Conservation (phyloP, 352 stramenopile genomes). For the Achlya hypogyna region DNA sequence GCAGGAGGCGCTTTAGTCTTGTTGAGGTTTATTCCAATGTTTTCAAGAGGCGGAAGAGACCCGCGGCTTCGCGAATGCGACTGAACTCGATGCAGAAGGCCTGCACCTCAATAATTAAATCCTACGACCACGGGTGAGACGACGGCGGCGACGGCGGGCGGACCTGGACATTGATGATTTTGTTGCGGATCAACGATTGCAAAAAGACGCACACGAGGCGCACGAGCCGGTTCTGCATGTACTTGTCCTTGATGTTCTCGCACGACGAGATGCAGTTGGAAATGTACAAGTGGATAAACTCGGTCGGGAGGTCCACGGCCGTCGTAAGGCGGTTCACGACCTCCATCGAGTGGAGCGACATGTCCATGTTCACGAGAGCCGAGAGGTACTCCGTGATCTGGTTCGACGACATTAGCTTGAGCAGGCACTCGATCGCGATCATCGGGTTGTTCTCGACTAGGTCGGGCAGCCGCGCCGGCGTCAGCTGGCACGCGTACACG, state of each 20-base stretch:
- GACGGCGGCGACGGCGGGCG: background rate
- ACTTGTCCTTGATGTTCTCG: conserved; percentile 98
- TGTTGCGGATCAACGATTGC: conserved; percentile 97
- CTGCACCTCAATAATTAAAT: conserved; percentile 98
- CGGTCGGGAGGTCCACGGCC: conserved; percentile 88
- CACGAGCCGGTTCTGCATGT: conserved; percentile 96
- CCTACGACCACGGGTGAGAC: conserved; percentile 24
- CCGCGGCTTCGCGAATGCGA: conserved; percentile 93
- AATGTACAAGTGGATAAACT: conserved; percentile 99
- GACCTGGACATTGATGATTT: conserved; percentile 97
- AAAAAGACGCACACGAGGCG: conserved; percentile 97
- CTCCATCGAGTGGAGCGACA: conserved; percentile 98
- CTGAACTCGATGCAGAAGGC: conserved; percentile 99
- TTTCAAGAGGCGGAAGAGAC: conserved; percentile 96
- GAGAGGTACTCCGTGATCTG: conserved; percentile 95
- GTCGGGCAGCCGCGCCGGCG: conserved; percentile 89
- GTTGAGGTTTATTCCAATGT: conserved; percentile 77
- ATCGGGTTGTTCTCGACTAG: conserved; percentile 98
- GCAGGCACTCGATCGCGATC: conserved; percentile 94
- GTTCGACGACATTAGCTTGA: conserved; percentile 86
- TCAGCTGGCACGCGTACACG: conserved; percentile 89
- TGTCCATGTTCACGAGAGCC: conserved; percentile 97
- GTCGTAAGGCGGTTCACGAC: conserved; percentile 91
- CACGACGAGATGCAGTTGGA: conserved; percentile 98
- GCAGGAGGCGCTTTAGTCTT: background rate